Base-by-base conservation (phyloP, 2,329 filamentous ascomycete genomes). In the Pseudogymnoascus pannorum region DNA sequence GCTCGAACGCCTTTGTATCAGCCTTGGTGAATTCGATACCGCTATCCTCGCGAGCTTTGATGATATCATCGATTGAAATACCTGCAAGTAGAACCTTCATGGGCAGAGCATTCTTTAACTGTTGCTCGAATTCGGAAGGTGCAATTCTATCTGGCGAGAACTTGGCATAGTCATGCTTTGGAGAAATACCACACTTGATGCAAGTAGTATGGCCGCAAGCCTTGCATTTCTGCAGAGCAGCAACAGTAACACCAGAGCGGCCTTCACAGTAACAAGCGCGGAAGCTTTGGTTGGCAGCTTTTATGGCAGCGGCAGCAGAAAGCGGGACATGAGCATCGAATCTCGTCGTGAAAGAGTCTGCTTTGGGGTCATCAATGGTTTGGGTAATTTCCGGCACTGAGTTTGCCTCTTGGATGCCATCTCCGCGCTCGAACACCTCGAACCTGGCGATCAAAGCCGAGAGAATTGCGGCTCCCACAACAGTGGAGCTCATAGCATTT, bases 401-500 rank as follows among this genome's bases (percentile, higher is more conserved):
- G 11, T 7, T 33, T 22, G 31, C 33, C 24, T 54, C 58, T 7
- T 29, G 14, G 20, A 61, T 58, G 26, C 24, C 57, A 11, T 60
- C 60, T 29, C 62, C 58, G 33, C 58, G 59, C 20, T 64, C 57
- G 1, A 64, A 29, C 5, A 62, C 18, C 5, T 60, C 11, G 18
- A 29, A 29, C 36, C 70, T 68, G 5, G 68, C 61, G 36, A 85
- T 79, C 1, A 92, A 71, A 0, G 83, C 79, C 1, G 83, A 76
- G 1, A 90, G 67, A 1, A 89, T 79, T 0, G 82, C 81, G 1
- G 81, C 78, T 2, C 86, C 87, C 8, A 92, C 83, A 0, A 91
- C 87, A 0, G 89, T 88, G 0, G 84, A 84, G 1, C 82, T 85
- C 89, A 93, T 93, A 0, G 89, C 89, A 70, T 94, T 93, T 0